Conservation (phyloP, 495 filamentous ascomycete genomes). For the Penicilliopsis zonata region DNA sequence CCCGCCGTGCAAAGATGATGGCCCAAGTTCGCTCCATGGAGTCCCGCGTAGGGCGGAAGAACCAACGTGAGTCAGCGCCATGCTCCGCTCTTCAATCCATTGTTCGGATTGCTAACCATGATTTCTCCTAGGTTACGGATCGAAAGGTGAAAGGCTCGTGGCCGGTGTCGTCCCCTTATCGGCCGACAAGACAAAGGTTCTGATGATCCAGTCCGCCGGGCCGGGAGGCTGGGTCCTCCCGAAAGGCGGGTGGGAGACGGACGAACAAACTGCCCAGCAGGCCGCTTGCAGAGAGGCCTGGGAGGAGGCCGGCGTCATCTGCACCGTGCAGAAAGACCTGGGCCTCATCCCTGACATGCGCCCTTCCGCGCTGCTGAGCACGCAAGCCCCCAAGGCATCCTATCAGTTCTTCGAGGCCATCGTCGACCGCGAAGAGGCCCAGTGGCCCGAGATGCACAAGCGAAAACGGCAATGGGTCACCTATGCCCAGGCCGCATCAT, state of each 20-base stretch:
- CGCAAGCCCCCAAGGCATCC: conserved; percentile 59
- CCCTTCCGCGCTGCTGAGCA: conserved; percentile 40
- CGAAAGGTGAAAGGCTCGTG: conserved; percentile 87
- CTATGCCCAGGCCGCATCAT: conserved; percentile 66
- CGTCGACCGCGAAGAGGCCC: conserved; percentile 66
- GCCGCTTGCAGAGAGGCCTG: conserved; percentile 79
- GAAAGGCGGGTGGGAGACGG: conserved; percentile 94
- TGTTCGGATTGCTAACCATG: conserved; percentile 6
- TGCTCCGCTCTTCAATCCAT: conserved; percentile 1
- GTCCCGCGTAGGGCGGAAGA: conserved; percentile 61
- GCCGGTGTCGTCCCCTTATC: conserved; percentile 85
- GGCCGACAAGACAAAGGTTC: conserved; percentile 62
- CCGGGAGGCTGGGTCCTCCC: conserved; percentile 90
- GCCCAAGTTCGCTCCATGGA: conserved; percentile 60
- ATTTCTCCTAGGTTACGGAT: conserved; percentile 61
- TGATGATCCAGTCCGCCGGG: conserved; percentile 85
- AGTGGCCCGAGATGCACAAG: conserved; percentile 95
- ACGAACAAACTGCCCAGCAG: conserved; percentile 61
- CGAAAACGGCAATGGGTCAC: conserved; percentile 80
- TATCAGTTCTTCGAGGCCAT: conserved; percentile 85
- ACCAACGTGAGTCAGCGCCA: conserved; percentile 56
- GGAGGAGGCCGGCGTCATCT: conserved; percentile 92
- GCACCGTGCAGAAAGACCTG: conserved; percentile 69
- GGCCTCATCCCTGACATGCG: conserved; percentile 74
- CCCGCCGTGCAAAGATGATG: conserved; percentile 40